These are phyloP conservation scores for Suhomyces wounanorum DNA, from an alignment of 1,139 yeast genomes.

Conservation along the genomic window DNA sequence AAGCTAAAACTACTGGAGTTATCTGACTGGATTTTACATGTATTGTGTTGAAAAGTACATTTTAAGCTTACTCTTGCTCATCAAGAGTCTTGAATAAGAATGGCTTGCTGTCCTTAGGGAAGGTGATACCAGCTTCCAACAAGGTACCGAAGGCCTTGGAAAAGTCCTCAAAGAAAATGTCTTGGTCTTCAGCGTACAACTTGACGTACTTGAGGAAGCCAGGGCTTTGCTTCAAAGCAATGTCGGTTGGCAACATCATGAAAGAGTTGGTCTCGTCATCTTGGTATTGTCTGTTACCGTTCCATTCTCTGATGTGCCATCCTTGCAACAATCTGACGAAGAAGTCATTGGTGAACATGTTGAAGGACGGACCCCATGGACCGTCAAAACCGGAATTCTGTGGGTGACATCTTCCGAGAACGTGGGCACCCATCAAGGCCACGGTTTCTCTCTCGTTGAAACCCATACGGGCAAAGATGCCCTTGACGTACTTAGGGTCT, in stretches of 20 bases:
- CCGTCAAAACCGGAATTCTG: slow-evolving; percentile 78
- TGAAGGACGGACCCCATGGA: slow-evolving; percentile 93
- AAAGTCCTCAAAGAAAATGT: slow-evolving; percentile 71
- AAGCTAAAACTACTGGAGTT: too few relatives aligned
- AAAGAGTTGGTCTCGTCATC: slow-evolving; percentile 71
- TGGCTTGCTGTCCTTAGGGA: slow-evolving; percentile 48
- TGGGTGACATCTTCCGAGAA: slow-evolving; percentile 76
- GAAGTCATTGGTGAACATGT: slow-evolving; percentile 81
- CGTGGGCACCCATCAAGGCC: slow-evolving; percentile 86
- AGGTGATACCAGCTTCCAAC: slow-evolving; percentile 73
- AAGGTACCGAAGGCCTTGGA: slow-evolving; percentile 67
- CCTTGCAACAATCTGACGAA: slow-evolving; percentile 70
- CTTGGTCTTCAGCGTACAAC: slow-evolving; percentile 71
- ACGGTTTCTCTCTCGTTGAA: slow-evolving; percentile 83
- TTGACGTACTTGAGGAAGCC: slow-evolving; percentile 66
- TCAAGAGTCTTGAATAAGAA: slow-evolving; percentile 68
- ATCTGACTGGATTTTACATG: neutral
- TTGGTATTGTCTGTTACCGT: slow-evolving; percentile 74
- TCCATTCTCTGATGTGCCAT: slow-evolving; percentile 80
- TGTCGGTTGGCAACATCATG: slow-evolving; percentile 91
- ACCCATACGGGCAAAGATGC: slow-evolving; percentile 65
- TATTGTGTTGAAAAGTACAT: neutral
- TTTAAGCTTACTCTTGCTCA: slow-evolving; percentile 46
- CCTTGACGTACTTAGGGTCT: slow-evolving; percentile 69
- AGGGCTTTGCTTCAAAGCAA: slow-evolving; percentile 68